Base-by-base conservation (phyloP, 2,329 filamentous ascomycete species). In the Epichloe baconii region DNA sequence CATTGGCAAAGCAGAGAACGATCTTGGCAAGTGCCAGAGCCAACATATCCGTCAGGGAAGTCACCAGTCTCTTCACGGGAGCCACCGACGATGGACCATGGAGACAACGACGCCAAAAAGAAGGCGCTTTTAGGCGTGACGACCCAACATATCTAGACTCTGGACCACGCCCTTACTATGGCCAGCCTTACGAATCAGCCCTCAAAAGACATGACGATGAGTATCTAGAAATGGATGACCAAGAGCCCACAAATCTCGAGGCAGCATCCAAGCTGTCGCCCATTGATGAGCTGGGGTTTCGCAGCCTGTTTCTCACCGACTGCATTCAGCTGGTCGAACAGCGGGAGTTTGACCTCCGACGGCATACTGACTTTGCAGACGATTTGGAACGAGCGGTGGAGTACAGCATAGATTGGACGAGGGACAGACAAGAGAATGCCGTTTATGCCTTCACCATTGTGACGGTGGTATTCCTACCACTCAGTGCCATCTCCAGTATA, bases 381-480 rank as follows among this genome's bases (percentile, higher is more conserved):
- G 61, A 65, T 52, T 54, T 67, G 10, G 61, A 66, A 51, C 58
- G 59, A 10, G 58, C 59, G 23, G 55, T 64, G 34, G 55, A 53
- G 11, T 69, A 66, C 53, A 68, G 68, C 48, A 62, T 71, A 49
- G 62, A 68, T 50, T 65, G 62, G 41, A 69, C 66, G 19, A 71
- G 71, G 47, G 70, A 72, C 56, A 62, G 68, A 15, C 70, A 76
- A 50, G 72, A 74, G 50, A 68, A 68, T 38, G 71, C 72, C 45
- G 71, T 75, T 47, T 73, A 73, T 53, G 71, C 69, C 41, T 75
- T 76, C 52, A 75, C 74, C 4, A 66, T 76, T 47, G 71, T 74
- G 10, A 75, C 74, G 5, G 68, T 73, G 52, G 58, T 76, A 44
- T 76, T 76, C 55, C 58, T 76, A 12, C 73, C 74, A 0, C 63